phyloP scores from a whole-genome alignment of 2,329 filamentous ascomycete genomes.

The Botrytis aclada region DNA sequence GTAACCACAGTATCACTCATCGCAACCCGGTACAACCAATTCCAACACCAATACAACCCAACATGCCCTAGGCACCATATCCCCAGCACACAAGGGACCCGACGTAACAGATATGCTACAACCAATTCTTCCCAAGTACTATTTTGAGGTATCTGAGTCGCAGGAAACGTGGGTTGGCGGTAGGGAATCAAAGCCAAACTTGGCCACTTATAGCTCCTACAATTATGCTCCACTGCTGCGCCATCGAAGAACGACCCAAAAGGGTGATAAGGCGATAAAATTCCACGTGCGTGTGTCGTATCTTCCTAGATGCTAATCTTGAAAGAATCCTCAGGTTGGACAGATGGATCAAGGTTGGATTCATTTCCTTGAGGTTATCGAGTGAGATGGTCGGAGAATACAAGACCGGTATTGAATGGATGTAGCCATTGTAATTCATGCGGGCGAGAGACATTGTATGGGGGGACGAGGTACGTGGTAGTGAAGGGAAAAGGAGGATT shows the following conservation, averaged over 20 bases:
- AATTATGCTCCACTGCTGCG: conserved; percentile 6
- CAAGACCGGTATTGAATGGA: conserved; percentile 16
- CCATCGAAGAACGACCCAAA: conserved; percentile 1
- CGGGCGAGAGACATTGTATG: conserved; percentile 1
- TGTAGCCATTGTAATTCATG: conserved; percentile 4
- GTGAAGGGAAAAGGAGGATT: conserved; percentile 1
- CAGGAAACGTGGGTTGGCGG: neutral
- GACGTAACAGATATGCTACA: neutral
- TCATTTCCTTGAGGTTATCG: neutral
- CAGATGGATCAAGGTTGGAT: neutral
- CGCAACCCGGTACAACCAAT: neutral
- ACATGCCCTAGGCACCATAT: neutral
- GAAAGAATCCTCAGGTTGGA: neutral
- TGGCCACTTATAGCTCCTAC: conserved; percentile 1
- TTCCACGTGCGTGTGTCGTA: conserved; percentile 7
- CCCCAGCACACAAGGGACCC: conserved; percentile 1
- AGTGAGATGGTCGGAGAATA: neutral
- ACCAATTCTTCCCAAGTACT: neutral
- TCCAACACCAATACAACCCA: conserved; percentile 4
- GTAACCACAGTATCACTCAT: neutral
- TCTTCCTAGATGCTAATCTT: neutral
- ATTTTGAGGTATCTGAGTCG: conserved; percentile 3
- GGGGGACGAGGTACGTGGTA: neutral
- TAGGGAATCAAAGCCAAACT: neutral
- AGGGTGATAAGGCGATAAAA: neutral